These are phyloP conservation scores for Suhomyces bribrorum DNA, from an alignment of 1,139 yeast genomes.

Conservation along the genomic window DNA sequence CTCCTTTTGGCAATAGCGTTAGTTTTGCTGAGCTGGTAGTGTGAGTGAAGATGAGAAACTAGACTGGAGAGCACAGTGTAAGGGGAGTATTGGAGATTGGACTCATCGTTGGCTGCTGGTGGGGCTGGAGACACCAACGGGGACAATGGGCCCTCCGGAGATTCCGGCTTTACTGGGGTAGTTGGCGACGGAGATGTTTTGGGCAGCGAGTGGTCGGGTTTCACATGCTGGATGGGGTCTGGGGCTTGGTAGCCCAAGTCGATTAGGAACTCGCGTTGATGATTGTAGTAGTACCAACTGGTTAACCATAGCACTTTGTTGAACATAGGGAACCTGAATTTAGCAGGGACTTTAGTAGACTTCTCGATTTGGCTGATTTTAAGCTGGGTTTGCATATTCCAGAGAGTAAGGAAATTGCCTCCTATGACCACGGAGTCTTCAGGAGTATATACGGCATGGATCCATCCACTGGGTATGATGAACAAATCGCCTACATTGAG, in stretches of 20 bases:
- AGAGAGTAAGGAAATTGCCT: conserved; percentile 75
- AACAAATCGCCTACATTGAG: conserved; percentile 71
- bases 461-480: conserved; percentile 91
- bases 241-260: background rate
- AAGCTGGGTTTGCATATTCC: conserved; percentile 64
- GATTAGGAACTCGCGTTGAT: conserved; percentile 22
- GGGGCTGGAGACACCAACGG: too few relatives aligned
- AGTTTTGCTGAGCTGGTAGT: conserved; percentile 21
- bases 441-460: conserved; percentile 87
- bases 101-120: background rate
- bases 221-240: background rate
- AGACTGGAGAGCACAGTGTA: conserved; percentile 7
- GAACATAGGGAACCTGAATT: conserved; percentile 78
- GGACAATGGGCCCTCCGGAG: too few relatives aligned
- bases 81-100: background rate
- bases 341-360: conserved; percentile 69
- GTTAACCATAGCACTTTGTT: conserved; percentile 70
- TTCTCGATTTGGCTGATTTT: conserved; percentile 62
- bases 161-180: background rate
- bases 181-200: too few relatives aligned
- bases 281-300: conserved; percentile 44
- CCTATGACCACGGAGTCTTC: conserved; percentile 81
- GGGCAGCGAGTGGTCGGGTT: background rate
- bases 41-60: conserved; percentile 18
- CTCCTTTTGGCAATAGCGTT: conserved; percentile 22